phyloP scores from a whole-genome alignment of 768 basidiomycete genomes.

The Boletus huronensis region DNA sequence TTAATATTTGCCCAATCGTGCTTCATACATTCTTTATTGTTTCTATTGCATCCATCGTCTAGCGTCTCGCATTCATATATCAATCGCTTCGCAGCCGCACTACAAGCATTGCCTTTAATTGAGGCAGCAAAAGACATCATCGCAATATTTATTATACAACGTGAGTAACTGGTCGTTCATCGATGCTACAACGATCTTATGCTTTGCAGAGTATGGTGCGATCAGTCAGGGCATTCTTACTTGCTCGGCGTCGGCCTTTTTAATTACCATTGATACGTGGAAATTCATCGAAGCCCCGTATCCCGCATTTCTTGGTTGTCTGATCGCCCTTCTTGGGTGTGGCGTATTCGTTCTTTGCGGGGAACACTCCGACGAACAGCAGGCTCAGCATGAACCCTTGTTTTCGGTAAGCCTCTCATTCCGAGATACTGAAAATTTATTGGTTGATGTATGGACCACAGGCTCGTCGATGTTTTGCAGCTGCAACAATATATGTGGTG shows the following conservation, averaged over 20 bases:
- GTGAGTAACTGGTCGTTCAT: constrained; percentile 15
- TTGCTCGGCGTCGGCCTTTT: constrained; percentile 7
- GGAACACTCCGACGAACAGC: neutral
- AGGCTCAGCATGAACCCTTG: constrained; percentile 3
- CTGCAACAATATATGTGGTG: neutral
- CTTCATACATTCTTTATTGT: constrained; percentile 14
- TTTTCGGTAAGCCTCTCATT: constrained; percentile 10
- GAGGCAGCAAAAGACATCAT: constrained; percentile 18
- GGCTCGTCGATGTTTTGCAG: constrained; percentile 5
- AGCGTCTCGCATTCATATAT: constrained; percentile 2
- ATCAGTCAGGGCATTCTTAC: constrained; percentile 21
- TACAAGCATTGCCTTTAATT: constrained; percentile 12
- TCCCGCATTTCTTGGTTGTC: constrained; percentile 17
- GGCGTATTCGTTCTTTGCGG: neutral
- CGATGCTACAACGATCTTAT: neutral
- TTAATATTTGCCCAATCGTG: constrained; percentile 23
- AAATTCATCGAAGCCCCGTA: constrained; percentile 1
- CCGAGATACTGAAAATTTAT: neutral
- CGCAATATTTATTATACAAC: constrained; percentile 20
- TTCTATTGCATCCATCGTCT: constrained; percentile 5
- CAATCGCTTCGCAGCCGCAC: constrained; percentile 7
- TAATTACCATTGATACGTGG: constrained; percentile 10
- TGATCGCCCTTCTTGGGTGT: constrained; percentile 15
- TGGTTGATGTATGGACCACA: neutral
- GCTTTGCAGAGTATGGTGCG: constrained; percentile 30